A percentile compares a stretch with the other conserved stretches of the same genome.
Evolutionary conservation across 2,329 filamentous ascomycete genomes (phyloP).

Genomic region (Tolypocladium album): DNA sequence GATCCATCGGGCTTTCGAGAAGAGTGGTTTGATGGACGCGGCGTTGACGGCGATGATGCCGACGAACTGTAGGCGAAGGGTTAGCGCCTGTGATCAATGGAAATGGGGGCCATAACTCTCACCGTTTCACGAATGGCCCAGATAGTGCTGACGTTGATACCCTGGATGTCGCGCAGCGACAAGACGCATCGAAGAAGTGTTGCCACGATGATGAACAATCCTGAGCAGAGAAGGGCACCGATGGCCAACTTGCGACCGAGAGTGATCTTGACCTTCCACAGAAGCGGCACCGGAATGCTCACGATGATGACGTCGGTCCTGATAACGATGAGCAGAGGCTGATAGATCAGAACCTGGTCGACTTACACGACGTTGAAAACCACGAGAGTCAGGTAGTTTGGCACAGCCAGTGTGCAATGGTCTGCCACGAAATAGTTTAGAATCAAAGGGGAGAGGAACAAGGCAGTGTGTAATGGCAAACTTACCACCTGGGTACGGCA

Average conservation of each 20-base stretch:
- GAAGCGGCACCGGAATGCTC: slow-evolving; percentile 26
- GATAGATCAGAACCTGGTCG: no score
- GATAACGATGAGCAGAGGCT: no score
- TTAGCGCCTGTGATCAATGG: background rate
- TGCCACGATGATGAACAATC: slow-evolving; percentile 31
- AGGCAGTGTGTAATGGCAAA: background rate
- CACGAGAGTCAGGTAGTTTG: slow-evolving; percentile 26
- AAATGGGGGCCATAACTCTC: background rate
- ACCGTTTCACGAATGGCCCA: slow-evolving; percentile 33
- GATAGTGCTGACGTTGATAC: slow-evolving; percentile 26
- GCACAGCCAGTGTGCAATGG: slow-evolving; percentile 20
- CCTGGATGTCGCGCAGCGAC: slow-evolving; percentile 22
- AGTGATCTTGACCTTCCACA: slow-evolving; percentile 27
- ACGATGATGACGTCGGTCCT: slow-evolving; percentile 29
- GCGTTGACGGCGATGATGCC: slow-evolving; percentile 31
- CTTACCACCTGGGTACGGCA: slow-evolving; percentile 27
- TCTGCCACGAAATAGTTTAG: slow-evolving; percentile 10
- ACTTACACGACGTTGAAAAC: background rate
- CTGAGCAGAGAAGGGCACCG: slow-evolving; percentile 27
- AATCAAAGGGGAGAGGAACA: background rate
- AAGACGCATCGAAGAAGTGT: slow-evolving; percentile 29
- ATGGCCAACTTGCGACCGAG: slow-evolving; percentile 26
- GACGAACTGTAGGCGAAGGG: slow-evolving; percentile 20
- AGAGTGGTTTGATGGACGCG: slow-evolving; percentile 28
- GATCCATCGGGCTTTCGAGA: slow-evolving; percentile 21